Percentiles rank a stretch among this genome's conserved stretches.
phyloP scores from a whole-genome alignment of 352 stramenopile genomes.

The Pythium dissimile region DNA sequence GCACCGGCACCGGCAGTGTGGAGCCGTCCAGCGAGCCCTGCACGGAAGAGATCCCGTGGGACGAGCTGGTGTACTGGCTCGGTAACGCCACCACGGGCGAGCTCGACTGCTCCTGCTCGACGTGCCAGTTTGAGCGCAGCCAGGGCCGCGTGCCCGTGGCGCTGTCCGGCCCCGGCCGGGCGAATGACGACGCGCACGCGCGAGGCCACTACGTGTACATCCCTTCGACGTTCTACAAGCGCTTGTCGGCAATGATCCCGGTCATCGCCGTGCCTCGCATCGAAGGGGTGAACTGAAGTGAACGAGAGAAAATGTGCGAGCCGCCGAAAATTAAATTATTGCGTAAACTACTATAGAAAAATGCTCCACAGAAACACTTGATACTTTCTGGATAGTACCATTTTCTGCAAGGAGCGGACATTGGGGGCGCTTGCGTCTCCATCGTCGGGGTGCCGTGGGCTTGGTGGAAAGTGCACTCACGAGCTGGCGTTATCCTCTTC shows the following conservation, averaged over 20 bases:
- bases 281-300: slow-evolving; percentile 7
- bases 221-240: not conserved
- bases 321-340: not conserved
- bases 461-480: too few species aligned
- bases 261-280: slow-evolving; percentile 5
- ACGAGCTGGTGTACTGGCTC: slow-evolving; percentile 26
- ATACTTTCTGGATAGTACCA: too few species aligned
- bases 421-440: too few species aligned
- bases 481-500: too few species aligned
- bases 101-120: slow-evolving; percentile 16
- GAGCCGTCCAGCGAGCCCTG: slow-evolving; percentile 15
- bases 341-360: too few species aligned
- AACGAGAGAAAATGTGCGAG: not conserved
- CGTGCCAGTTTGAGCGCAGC: slow-evolving; percentile 7
- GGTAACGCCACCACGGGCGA: slow-evolving; percentile 15
- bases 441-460: too few species aligned
- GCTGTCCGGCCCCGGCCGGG: not conserved
- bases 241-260: slow-evolving; percentile 11
- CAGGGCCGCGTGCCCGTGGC: not conserved
- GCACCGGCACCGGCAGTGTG: not conserved
- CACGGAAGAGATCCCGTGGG: slow-evolving; percentile 20
- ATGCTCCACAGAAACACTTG: too few species aligned
- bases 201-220: slow-evolving; percentile 35
- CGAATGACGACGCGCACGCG: not conserved
- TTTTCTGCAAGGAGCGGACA: too few species aligned